Percentiles rank a stretch among this genome's conserved stretches.
These are phyloP conservation scores for Henningerozyma blattae DNA, from an alignment of 805 yeast species.

Conservation along the genomic window DNA sequence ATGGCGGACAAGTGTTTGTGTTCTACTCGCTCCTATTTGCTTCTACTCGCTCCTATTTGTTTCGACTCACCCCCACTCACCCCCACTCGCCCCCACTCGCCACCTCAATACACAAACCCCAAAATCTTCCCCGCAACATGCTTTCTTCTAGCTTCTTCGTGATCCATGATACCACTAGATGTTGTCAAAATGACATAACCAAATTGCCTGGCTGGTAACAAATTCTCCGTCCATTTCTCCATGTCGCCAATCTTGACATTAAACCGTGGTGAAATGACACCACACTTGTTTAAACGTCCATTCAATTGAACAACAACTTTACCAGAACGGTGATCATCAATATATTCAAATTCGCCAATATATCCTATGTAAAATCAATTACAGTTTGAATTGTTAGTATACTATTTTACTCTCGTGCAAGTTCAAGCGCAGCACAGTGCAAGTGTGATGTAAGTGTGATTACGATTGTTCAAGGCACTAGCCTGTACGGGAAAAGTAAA, in stretches of 20 bases:
- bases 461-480: no score
- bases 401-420: background rate
- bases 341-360: constrained; percentile 97
- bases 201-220: constrained; percentile 97
- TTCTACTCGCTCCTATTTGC: no score
- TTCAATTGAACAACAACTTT: constrained; percentile 91
- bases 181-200: constrained; percentile 97
- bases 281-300: constrained; percentile 98
- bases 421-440: background rate
- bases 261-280: constrained; percentile 98
- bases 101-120: constrained; percentile 96
- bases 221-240: constrained; percentile 97
- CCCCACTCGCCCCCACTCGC: no score
- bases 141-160: constrained; percentile 99
- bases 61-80: no score
- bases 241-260: constrained; percentile 89
- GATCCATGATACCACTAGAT: constrained; percentile 99
- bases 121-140: constrained; percentile 97
- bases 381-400: constrained; percentile 7
- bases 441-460: no score
- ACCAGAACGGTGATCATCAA: constrained; percentile 98
- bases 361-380: constrained; percentile 28
- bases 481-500: constrained; percentile 66
- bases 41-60: no score
- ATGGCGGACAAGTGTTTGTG: no score